A percentile compares a stretch with the other conserved stretches of the same genome.
Conservation (phyloP, 345 rosid genomes). For the Lepidium sativum region DNA sequence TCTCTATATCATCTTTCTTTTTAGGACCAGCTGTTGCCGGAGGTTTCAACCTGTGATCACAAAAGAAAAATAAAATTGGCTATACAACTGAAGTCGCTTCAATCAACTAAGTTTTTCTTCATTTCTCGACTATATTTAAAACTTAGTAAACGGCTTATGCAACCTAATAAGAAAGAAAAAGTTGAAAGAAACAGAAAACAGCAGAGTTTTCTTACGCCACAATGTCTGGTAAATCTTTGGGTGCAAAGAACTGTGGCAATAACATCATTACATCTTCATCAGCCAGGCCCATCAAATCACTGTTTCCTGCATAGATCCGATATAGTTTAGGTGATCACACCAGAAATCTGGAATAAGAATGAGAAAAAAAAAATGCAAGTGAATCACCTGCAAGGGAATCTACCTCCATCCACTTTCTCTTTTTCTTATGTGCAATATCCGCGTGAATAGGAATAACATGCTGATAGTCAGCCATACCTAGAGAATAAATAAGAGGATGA, state of each 20-base stretch:
- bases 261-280: constrained; percentile 79
- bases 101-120: neutral
- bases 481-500: neutral
- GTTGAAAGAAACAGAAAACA: neutral
- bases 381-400: constrained; percentile 47
- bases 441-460: constrained; percentile 94
- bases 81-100: neutral
- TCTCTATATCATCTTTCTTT: constrained; percentile 50
- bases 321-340: neutral
- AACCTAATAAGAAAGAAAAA: neutral
- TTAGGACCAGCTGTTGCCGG: constrained; percentile 41
- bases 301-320: constrained; percentile 34
- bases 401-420: constrained; percentile 56
- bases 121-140: neutral
- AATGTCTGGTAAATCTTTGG: constrained; percentile 69
- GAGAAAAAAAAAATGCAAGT: neutral
- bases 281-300: constrained; percentile 55
- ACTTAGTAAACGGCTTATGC: neutral
- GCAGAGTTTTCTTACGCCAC: constrained; percentile 49
- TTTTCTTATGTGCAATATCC: constrained; percentile 54
- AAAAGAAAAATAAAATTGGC: neutral
- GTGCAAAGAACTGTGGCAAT: constrained; percentile 73
- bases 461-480: constrained; percentile 96
- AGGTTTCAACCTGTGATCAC: constrained; percentile 59
- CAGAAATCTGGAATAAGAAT: neutral